Percentiles rank a stretch among this genome's conserved stretches.
Conservation (phyloP, 1,284 basidiomycete genomes). For the Phellopilus nigrolimitatus region DNA sequence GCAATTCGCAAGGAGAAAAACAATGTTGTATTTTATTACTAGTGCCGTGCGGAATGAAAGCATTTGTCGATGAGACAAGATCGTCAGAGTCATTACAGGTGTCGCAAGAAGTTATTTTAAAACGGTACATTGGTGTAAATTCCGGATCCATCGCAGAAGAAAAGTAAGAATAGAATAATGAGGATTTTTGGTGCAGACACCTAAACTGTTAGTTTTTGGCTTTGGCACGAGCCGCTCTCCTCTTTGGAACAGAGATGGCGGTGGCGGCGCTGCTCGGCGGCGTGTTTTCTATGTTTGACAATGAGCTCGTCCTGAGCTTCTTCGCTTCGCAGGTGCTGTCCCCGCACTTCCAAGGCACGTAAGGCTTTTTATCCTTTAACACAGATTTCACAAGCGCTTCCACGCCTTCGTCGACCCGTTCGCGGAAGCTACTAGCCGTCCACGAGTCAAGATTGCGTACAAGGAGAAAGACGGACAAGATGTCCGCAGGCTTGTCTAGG, state of each 20-base stretch:
- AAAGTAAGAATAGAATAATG: too few relatives aligned
- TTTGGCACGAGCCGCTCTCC: not conserved
- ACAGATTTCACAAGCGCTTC: slow-evolving; percentile 34
- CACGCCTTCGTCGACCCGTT: slow-evolving; percentile 37
- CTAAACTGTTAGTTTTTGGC: too few relatives aligned
- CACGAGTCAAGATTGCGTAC: slow-evolving; percentile 49
- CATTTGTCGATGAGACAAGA: slow-evolving; percentile 6
- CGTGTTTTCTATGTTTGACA: slow-evolving; percentile 24
- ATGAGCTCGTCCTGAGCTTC: slow-evolving; percentile 33
- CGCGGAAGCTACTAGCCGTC: slow-evolving; percentile 40
- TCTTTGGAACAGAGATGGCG: not conserved
- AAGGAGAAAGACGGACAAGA: slow-evolving; percentile 47
- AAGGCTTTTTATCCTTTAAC: slow-evolving; percentile 29
- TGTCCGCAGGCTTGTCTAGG: slow-evolving; percentile 39
- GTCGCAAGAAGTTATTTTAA: too few relatives aligned
- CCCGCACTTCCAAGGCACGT: slow-evolving; percentile 45
- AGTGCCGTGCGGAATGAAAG: not conserved
- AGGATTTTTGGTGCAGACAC: too few relatives aligned
- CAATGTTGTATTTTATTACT: slow-evolving; percentile 16
- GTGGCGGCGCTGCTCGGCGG: slow-evolving; percentile 11
- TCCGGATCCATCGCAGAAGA: too few relatives aligned
- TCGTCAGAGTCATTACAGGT: not conserved
- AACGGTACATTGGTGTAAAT: too few relatives aligned
- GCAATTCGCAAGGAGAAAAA: not conserved
- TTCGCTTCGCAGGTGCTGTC: slow-evolving; percentile 27